phyloP scores from a whole-genome alignment of 2,329 filamentous ascomycete species.

The Colletotrichum sp. region DNA sequence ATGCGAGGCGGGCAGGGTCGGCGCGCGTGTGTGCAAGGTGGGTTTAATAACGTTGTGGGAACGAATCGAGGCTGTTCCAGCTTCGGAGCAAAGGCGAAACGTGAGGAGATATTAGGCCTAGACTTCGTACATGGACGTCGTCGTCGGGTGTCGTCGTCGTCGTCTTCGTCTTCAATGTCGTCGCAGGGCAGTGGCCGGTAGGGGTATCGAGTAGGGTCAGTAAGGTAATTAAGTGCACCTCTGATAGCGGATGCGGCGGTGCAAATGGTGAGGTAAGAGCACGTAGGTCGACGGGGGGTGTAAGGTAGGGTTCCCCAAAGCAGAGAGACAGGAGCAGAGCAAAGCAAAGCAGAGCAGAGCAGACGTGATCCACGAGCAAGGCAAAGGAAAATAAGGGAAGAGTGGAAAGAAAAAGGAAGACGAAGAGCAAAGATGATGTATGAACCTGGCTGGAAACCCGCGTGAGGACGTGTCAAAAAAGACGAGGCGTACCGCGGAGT shows the following conservation, averaged over 20 bases:
- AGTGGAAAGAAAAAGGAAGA: not conserved
- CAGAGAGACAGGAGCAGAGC: not conserved
- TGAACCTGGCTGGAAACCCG: not conserved
- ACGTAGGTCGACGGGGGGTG: not conserved
- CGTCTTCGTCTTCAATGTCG: not conserved
- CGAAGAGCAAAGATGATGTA: slow-evolving; percentile 8
- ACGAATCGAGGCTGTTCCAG: not conserved
- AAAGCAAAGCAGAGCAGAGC: not conserved
- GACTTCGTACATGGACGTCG: not conserved
- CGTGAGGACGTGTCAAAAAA: slow-evolving; percentile 14
- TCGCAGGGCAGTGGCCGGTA: not conserved
- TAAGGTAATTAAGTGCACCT: not conserved
- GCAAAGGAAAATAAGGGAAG: not conserved
- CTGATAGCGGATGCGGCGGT: not conserved
- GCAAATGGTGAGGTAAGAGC: not conserved
- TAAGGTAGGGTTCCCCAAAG: not conserved
- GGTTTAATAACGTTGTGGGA: not conserved
- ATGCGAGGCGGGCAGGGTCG: not conserved
- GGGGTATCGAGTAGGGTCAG: not conserved
- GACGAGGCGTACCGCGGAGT: slow-evolving; percentile 10
- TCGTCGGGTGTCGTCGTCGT: not conserved
- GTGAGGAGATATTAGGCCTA: not conserved
- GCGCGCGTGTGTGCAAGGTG: not conserved
- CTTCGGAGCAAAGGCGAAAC: not conserved
- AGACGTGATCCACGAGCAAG: not conserved